phyloP scores from a whole-genome alignment of 2,329 filamentous ascomycete species.

The Alternaria conjuncta region DNA sequence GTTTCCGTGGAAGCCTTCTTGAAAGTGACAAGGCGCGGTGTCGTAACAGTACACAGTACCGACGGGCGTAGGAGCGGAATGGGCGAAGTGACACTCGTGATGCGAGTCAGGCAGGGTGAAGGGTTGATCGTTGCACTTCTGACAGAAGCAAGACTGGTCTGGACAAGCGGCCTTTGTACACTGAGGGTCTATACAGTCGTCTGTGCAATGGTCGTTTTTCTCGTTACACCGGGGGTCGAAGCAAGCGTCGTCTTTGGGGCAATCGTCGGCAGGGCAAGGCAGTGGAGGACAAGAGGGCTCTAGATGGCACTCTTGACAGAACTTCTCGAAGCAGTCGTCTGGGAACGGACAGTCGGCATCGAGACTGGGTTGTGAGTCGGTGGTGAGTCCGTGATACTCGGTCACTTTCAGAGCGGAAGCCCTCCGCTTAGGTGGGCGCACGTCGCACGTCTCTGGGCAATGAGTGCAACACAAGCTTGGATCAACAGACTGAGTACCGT shows the following conservation, averaged over 20 bases:
- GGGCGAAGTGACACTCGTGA: constrained; percentile 42
- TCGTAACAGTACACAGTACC: constrained; percentile 47
- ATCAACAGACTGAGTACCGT: constrained; percentile 13
- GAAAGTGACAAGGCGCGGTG: constrained; percentile 43
- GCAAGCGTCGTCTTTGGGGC: constrained; percentile 40
- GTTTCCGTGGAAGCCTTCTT: constrained; percentile 34
- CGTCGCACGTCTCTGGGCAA: constrained; percentile 22
- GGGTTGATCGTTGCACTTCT: constrained; percentile 40
- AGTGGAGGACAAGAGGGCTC: constrained; percentile 36
- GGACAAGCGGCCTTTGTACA: constrained; percentile 43
- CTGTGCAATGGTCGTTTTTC: constrained; percentile 34
- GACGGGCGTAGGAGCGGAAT: constrained; percentile 37
- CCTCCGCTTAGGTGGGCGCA: constrained; percentile 42
- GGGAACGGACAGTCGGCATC: constrained; percentile 40
- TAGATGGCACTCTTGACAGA: constrained; percentile 45
- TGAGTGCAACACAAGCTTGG: constrained; percentile 36
- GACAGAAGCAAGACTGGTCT: constrained; percentile 43
- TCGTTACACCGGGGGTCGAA: constrained; percentile 46
- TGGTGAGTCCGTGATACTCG: constrained; percentile 35
- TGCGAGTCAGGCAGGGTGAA: constrained; percentile 40
- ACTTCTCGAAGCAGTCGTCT: constrained; percentile 43
- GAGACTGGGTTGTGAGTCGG: constrained; percentile 17
- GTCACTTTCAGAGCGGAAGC: constrained; percentile 40
- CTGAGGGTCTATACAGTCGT: constrained; percentile 43
- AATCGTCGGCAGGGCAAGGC: constrained; percentile 36